Conservation (phyloP, 306 rosid species). For the Coriaria nepalensis region DNA sequence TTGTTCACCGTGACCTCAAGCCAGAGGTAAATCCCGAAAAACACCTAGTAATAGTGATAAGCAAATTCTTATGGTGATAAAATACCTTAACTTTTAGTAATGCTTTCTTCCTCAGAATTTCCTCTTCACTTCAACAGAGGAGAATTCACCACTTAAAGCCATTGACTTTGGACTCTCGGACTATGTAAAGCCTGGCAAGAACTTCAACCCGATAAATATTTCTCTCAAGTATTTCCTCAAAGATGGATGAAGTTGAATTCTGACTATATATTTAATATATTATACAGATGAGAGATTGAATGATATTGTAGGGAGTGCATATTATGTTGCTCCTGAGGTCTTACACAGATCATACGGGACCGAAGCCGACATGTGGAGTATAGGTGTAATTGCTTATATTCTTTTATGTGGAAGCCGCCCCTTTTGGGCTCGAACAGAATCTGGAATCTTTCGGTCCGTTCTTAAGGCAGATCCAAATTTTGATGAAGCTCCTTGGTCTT, state of each 20-base stretch:
- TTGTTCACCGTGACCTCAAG: conserved; percentile 44
- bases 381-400: conserved; percentile 72
- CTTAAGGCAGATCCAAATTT: conserved; percentile 69
- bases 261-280: neutral
- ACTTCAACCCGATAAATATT: conserved; percentile 7
- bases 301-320: conserved; percentile 77
- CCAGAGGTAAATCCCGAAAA: conserved; percentile 48
- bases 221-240: conserved; percentile 3
- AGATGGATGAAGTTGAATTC: neutral
- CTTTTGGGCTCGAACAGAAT: conserved; percentile 71
- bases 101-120: conserved; percentile 44
- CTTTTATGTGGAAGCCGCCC: conserved; percentile 81
- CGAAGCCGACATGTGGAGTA: conserved; percentile 82
- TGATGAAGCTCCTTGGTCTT: conserved; percentile 79
- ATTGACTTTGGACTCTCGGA: conserved; percentile 80
- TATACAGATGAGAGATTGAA: conserved; percentile 61
- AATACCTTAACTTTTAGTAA: no score
- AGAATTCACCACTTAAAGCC: conserved; percentile 43
- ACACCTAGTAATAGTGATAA: no score
- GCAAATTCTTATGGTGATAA: no score
- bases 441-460: conserved; percentile 73
- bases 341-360: conserved; percentile 66
- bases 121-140: conserved; percentile 55
- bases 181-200: conserved; percentile 71
- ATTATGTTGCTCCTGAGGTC: conserved; percentile 84